Evolutionary conservation across 257 asterid species (phyloP).

Genomic region (Schizonepeta tenuifolia): DNA sequence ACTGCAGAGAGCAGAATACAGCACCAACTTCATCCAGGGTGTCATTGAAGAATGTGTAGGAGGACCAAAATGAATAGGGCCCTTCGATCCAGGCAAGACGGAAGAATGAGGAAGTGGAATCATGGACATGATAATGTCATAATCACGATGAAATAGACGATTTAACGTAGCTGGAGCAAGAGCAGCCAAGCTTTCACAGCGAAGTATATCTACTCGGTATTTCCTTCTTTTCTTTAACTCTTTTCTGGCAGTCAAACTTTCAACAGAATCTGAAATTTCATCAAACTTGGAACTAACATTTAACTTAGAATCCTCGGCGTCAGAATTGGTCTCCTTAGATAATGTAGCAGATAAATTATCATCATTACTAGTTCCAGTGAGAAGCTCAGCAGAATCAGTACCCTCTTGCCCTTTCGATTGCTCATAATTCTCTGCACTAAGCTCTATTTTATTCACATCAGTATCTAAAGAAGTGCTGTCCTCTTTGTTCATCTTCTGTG

Average conservation of each 20-base stretch:
- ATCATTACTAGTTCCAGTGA: constrained; percentile 34
- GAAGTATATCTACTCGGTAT: constrained; percentile 90
- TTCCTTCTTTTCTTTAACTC: constrained; percentile 60
- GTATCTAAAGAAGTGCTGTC: constrained; percentile 45
- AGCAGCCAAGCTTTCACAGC: constrained; percentile 98
- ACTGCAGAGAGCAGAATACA: constrained; percentile 73
- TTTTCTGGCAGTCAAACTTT: constrained; percentile 51
- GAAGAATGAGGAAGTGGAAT: constrained; percentile 97
- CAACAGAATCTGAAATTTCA: constrained; percentile 50
- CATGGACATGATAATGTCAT: constrained; percentile 94
- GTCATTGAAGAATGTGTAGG: constrained; percentile 97
- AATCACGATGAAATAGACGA: constrained; percentile 94
- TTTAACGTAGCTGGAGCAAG: constrained; percentile 88
- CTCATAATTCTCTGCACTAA: constrained; percentile 39
- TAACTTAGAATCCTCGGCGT: constrained; percentile 42
- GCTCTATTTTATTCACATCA: constrained; percentile 42
- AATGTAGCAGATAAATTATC: constrained; percentile 40
- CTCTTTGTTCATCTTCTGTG: constrained; percentile 46
- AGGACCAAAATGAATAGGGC: constrained; percentile 99
- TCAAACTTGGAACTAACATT: constrained; percentile 49
- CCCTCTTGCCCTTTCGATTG: constrained; percentile 38
- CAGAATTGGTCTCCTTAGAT: constrained; percentile 45
- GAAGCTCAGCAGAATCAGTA: constrained; percentile 46
- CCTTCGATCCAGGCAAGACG: constrained; percentile 93
- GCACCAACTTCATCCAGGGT: constrained; percentile 96